These are phyloP conservation scores for Clausena lansium DNA, from an alignment of 345 rosid species.

Conservation along the genomic window DNA sequence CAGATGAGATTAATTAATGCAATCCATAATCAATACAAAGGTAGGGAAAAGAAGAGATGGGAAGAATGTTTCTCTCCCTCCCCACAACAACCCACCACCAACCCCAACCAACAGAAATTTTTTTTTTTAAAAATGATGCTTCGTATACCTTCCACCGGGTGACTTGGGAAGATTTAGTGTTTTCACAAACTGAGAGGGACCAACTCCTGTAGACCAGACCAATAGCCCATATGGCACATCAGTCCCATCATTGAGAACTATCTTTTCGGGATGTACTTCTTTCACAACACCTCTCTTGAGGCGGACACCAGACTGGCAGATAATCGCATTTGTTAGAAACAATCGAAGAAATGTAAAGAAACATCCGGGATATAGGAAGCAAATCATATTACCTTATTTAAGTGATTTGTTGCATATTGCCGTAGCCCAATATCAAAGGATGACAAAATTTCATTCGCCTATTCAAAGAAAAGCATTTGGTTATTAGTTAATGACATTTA, in stretches of 20 bases:
- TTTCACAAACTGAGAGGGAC: slow-evolving; percentile 64
- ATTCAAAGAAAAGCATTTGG: slow-evolving; percentile 6
- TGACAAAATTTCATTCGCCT: slow-evolving; percentile 87
- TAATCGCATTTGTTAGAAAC: slow-evolving; percentile 12
- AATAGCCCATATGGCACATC: slow-evolving; percentile 78
- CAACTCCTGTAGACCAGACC: slow-evolving; percentile 97
- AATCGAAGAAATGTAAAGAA: background rate
- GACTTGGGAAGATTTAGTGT: slow-evolving; percentile 55
- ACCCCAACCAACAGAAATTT: too few relatives aligned
- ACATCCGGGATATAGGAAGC: background rate
- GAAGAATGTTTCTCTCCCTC: background rate
- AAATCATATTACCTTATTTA: slow-evolving; percentile 47
- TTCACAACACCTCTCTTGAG: slow-evolving; percentile 56
- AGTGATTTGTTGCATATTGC: slow-evolving; percentile 64
- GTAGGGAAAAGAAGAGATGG: background rate
- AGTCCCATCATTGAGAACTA: slow-evolving; percentile 56
- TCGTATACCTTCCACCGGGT: slow-evolving; percentile 63
- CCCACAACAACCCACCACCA: too few relatives aligned
- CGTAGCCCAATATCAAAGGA: slow-evolving; percentile 71
- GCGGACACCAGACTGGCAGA: slow-evolving; percentile 45
- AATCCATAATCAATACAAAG: background rate
- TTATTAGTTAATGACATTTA: background rate
- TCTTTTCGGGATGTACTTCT: slow-evolving; percentile 50
- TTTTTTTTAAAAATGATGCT: background rate
- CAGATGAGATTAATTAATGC: background rate